A percentile compares a stretch with the other conserved stretches of the same genome.
phyloP scores from a whole-genome alignment of 768 basidiomycete species.

The Cyclocybe cylindracea region DNA sequence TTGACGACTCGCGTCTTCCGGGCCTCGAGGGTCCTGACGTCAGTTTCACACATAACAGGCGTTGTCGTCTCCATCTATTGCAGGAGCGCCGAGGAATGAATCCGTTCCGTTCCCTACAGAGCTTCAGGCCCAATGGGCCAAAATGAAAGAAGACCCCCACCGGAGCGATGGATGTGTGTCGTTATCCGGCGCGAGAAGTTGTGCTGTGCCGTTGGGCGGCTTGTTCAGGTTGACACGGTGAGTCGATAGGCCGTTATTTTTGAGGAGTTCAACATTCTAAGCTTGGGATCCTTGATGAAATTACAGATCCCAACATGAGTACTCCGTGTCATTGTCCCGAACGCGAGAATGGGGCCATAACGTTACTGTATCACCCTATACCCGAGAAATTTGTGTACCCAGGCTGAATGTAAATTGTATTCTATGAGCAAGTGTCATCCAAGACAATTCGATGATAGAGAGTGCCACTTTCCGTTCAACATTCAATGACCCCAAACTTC shows the following conservation, averaged over 20 bases:
- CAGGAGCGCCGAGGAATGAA: neutral
- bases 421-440: too few relatives aligned
- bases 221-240: constrained; percentile 23
- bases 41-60: constrained; percentile 15
- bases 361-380: too few relatives aligned
- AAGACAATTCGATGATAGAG: too few relatives aligned
- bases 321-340: too few relatives aligned
- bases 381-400: too few relatives aligned
- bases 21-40: neutral
- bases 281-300: too few relatives aligned
- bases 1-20: neutral
- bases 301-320: too few relatives aligned
- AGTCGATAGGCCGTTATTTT: neutral
- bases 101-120: constrained; percentile 11
- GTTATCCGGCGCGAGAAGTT: constrained; percentile 30
- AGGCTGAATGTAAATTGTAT: too few relatives aligned
- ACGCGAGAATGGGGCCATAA: too few relatives aligned
- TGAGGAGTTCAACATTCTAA: too few relatives aligned
- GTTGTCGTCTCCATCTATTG: constrained; percentile 23
- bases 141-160: constrained; percentile 8
- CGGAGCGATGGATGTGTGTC: constrained; percentile 30
- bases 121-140: constrained; percentile 12
- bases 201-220: constrained; percentile 25
- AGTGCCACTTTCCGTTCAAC: too few relatives aligned
- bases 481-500: too few relatives aligned